Conservation (phyloP, 441 rosid genomes). For the Pelargonium citronellum region DNA sequence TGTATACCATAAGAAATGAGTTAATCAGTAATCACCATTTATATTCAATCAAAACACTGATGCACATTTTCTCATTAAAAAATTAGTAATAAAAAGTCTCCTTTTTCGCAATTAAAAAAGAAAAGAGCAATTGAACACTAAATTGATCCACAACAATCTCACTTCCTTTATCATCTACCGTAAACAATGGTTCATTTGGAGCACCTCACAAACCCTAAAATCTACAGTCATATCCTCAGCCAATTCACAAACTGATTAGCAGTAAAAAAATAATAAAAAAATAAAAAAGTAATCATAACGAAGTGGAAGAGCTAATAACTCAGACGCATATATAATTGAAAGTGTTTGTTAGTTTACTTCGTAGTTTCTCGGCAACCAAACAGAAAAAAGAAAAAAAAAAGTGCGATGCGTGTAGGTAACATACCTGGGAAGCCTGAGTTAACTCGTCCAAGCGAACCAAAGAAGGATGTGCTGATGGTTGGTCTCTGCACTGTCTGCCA, state of each 20-base stretch:
- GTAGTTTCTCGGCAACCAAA: conserved; percentile 11
- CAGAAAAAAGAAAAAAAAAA: background rate
- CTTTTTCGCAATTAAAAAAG: background rate
- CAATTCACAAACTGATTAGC: background rate
- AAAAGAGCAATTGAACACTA: background rate
- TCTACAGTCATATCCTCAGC: background rate
- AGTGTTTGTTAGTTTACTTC: background rate
- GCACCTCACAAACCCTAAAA: background rate
- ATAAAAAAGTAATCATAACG: no score
- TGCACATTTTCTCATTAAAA: background rate
- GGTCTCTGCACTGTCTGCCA: conserved; percentile 42
- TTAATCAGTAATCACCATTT: background rate
- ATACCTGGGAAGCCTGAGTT: conserved; percentile 65
- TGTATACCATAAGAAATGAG: background rate
- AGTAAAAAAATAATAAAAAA: background rate
- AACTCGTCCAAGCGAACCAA: conserved; percentile 45
- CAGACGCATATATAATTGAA: no score
- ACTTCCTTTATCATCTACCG: background rate
- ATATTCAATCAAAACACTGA: background rate
- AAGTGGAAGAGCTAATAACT: background rate
- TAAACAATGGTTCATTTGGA: background rate
- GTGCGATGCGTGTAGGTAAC: background rate
- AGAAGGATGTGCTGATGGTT: background rate
- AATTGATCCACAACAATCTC: background rate
- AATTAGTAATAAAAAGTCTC: background rate